phyloP scores from a whole-genome alignment of 2,329 filamentous ascomycete genomes.

The Stromatinia cepivora region DNA sequence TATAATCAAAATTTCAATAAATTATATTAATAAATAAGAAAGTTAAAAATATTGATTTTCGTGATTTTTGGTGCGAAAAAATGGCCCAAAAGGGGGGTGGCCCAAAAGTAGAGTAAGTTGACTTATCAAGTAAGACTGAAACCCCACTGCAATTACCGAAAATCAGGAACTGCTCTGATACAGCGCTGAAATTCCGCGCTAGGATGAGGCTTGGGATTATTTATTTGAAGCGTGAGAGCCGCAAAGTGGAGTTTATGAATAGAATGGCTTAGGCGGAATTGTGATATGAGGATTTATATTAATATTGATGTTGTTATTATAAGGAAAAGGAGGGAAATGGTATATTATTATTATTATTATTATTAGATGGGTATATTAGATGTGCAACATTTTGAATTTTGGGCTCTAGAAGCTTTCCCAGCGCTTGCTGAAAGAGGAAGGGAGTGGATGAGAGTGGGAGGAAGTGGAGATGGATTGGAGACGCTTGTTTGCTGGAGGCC shows the following conservation, averaged over 20 bases:
- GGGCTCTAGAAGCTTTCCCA: neutral
- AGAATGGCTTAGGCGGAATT: too few relatives aligned
- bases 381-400: constrained; percentile 3
- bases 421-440: neutral
- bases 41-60: too few relatives aligned
- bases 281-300: neutral
- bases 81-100: too few relatives aligned
- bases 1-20: too few relatives aligned
- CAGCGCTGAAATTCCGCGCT: neutral
- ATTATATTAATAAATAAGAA: too few relatives aligned
- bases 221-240: neutral
- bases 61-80: too few relatives aligned
- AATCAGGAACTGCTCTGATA: neutral
- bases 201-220: neutral
- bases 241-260: too few relatives aligned
- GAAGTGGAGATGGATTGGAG: neutral
- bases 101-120: too few relatives aligned
- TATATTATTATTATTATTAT: constrained; percentile 9
- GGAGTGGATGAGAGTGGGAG: neutral
- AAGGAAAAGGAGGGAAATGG: neutral
- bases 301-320: neutral
- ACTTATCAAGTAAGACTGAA: neutral
- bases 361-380: constrained; percentile 20
- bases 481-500: neutral
- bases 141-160: neutral